Base-by-base conservation (phyloP, 148 eudicot genomes). In the Amaranthus cruentus region DNA sequence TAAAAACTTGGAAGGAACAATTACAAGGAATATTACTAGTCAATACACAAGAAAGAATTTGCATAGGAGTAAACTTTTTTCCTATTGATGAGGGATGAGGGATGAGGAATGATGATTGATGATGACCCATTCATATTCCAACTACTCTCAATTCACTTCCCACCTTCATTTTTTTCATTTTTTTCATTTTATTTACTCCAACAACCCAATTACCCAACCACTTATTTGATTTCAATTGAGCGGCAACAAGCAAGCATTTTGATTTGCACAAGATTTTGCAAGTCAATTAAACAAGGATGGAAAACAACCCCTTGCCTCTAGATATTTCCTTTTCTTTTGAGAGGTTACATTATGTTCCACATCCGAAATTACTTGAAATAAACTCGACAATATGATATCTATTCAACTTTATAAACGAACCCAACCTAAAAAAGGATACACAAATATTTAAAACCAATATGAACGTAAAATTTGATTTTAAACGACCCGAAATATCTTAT, bases 61-160 rank as follows among this genome's bases (percentile, higher is more conserved):
- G 28, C 65, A 62, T 9, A 28, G 38, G 38, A 28, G 38, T 28
- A 47, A 9, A 62, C 65, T 38, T 8, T 62, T 42, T 38, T n/a
- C 65, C 12, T 10, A 62, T 42, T 38, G 47, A 62, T 10, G 44
- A 42, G 13, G 47, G 47, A 62, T 10, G 44, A 42, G 13, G 47
- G 47, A 38, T 42, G 38, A 28, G 38, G 38, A n/a, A 38, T 42
- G 65, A 62, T 62, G 62, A 58, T 60, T 60, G 46, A 38, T 60
- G 44, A 59, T 60, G 44, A 59, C 60, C 62, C 62, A 58, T 58
- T 28, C 65, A 42, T 14, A 62, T 62, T 62, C 10, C 65, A 62
- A 62, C 65, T 62, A 62, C 47, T 42, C 47, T 62, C 65, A 5
- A 21, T 7, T 60, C 7, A 18, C 21, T 42, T 62, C 12, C 47